Base-by-base conservation (phyloP, 495 filamentous ascomycete species). In the Penicilliopsis zonata region DNA sequence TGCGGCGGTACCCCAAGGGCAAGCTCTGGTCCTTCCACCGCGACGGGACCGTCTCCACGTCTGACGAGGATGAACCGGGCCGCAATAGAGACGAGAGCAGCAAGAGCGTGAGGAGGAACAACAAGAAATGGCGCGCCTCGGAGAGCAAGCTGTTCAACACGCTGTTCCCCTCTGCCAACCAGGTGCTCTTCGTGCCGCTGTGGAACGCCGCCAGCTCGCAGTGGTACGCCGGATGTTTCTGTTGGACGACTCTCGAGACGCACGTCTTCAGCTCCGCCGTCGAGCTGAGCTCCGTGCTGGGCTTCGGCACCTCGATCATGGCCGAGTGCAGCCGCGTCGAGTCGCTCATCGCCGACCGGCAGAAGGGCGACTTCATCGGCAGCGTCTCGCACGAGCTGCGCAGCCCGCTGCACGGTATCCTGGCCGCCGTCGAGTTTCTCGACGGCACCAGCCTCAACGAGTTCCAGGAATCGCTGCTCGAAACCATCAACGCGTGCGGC, bases 361-460 rank as follows among this genome's bases (percentile, higher is more conserved):
- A 72, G 34, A 86, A 87, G 44, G 69, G 74, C 0, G 78, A 82
- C 40, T 82, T 86, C 39, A 81, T 88, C 25, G 78, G 76, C 0
- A 81, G 74, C 28, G 78, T 88, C 10, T 82, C 76, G 30, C 84
- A 92, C 45, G 84, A 92, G 45, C 60, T 90, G 10, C 69, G 83
- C 4, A 81, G 73, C 12, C 84, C 84, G 1, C 53, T 92, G 5
- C 80, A 86, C 40, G 82, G 82, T 0, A 82, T 86, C 27, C 47
- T 86, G 2, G 78, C 77, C 0, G 76, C 72, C 27, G 73, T 73
- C 1, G 82, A 90, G 44, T 76, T 92, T 35, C 37, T 69, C 27
- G 51, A 59, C 19, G 55, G 57, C n/a, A 68, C 61, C 2, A 36
- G 59, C 10, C 44, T 62, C 2, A 61, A 62, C 35, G 55, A 67